These are phyloP conservation scores for Clonostachys rosea DNA, from an alignment of 2,329 filamentous ascomycete genomes.

Conservation along the genomic window DNA sequence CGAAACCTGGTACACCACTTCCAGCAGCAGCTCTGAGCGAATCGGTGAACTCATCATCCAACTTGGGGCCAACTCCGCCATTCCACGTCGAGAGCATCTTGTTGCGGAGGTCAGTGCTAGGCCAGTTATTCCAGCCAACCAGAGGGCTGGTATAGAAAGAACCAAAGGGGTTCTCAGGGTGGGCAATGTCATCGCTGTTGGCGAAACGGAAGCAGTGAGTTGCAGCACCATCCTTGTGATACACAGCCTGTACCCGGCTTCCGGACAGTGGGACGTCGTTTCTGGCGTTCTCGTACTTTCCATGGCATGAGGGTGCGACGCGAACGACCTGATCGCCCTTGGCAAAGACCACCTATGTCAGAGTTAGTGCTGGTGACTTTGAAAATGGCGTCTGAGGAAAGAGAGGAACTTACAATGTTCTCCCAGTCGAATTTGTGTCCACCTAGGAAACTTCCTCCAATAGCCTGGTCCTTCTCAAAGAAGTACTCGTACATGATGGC, in stretches of 20 bases:
- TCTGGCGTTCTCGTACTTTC: conserved; percentile 11
- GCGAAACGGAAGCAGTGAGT: conserved; percentile 23
- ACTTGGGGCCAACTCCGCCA: conserved; percentile 18
- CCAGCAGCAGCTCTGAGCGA: conserved; percentile 14
- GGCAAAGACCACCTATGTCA: conserved; percentile 18
- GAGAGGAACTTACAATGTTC: conserved; percentile 11
- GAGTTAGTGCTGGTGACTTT: neutral
- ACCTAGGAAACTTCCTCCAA: conserved; percentile 16
- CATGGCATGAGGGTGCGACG: conserved; percentile 20
- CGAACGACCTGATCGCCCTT: conserved; percentile 13
- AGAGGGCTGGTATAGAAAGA: conserved; percentile 15
- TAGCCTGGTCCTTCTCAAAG: conserved; percentile 37
- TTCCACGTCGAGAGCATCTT: conserved; percentile 15
- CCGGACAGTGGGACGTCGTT: conserved; percentile 12
- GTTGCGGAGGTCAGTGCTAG: conserved; percentile 10
- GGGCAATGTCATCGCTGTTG: conserved; percentile 12
- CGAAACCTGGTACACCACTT: conserved; percentile 15
- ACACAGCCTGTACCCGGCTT: conserved; percentile 13
- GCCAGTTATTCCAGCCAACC: conserved; percentile 20
- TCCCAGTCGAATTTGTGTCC: conserved; percentile 38
- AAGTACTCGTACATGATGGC: conserved; percentile 30
- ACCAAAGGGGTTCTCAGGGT: conserved; percentile 16
- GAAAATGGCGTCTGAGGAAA: no score
- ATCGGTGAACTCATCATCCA: conserved; percentile 17
- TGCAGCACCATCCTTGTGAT: conserved; percentile 19